Conservation (phyloP, 306 rosid genomes). For the Cicer arietinum region DNA sequence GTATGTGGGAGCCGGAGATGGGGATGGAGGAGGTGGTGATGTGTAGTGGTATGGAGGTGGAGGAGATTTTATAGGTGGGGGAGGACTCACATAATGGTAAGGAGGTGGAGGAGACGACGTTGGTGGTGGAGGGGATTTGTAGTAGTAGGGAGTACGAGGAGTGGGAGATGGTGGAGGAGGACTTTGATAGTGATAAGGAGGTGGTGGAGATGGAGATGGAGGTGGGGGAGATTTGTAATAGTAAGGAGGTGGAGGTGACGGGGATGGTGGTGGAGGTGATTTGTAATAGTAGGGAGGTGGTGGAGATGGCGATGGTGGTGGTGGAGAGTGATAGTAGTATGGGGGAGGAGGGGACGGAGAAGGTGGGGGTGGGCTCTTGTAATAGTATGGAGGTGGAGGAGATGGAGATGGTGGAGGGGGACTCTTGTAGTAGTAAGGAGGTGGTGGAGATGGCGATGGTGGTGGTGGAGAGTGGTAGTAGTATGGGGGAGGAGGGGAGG, state of each 20-base stretch:
- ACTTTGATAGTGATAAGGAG: slow-evolving; percentile 49
- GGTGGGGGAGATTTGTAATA: slow-evolving; percentile 56
- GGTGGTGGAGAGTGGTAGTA: too few relatives aligned
- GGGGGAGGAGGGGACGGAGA: slow-evolving; percentile 44
- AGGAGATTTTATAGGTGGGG: slow-evolving; percentile 57
- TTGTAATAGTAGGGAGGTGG: slow-evolving; percentile 54
- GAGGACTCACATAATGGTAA: slow-evolving; percentile 59
- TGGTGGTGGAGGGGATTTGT: slow-evolving; percentile 62
- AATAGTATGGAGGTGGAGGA: slow-evolving; percentile 50
- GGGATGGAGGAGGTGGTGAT: slow-evolving; percentile 47
- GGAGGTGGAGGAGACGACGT: slow-evolving; percentile 57
- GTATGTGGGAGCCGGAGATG: slow-evolving; percentile 54
- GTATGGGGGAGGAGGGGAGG: too few relatives aligned
- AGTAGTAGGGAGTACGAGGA: slow-evolving; percentile 57
- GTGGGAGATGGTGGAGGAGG: slow-evolving; percentile 60
- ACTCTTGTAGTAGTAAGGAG: too few relatives aligned
- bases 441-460: too few relatives aligned
- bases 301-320: slow-evolving; percentile 41
- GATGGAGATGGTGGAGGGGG: too few relatives aligned
- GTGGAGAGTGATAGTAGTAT: slow-evolving; percentile 51
- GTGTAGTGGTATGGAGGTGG: slow-evolving; percentile 49
- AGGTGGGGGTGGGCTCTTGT: slow-evolving; percentile 49
- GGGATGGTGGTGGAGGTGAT: slow-evolving; percentile 51
- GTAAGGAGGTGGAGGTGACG: slow-evolving; percentile 52
- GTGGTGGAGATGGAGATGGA: slow-evolving; percentile 44